These are phyloP conservation scores for Raphanus hybrid DNA, from an alignment of 441 rosid genomes.

Conservation along the genomic window DNA sequence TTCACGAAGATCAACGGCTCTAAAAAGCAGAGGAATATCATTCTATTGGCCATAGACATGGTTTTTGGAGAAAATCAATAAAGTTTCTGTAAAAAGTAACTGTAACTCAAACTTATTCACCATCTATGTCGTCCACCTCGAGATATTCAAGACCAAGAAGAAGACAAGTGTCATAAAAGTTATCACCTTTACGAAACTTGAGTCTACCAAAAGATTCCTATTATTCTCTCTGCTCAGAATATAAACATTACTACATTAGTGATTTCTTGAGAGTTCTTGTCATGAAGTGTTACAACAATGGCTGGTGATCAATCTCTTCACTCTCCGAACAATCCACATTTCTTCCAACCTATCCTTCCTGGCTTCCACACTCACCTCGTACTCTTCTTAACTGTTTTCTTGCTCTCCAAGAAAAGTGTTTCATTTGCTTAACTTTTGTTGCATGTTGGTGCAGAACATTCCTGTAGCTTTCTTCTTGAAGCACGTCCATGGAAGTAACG, in stretches of 20 bases:
- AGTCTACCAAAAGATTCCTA: slow-evolving; percentile 2
- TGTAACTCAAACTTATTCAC: slow-evolving; percentile 9
- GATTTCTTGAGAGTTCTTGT: neutral
- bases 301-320: slow-evolving; percentile 11
- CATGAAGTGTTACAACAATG: slow-evolving; percentile 28
- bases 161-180: slow-evolving; percentile 19
- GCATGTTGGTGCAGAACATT: slow-evolving; percentile 32
- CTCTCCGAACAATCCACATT: slow-evolving; percentile 30
- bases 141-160: slow-evolving; percentile 19
- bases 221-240: slow-evolving; percentile 3
- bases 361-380: slow-evolving; percentile 32
- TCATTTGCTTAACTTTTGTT: neutral
- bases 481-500: slow-evolving; percentile 28
- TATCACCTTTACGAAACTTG: slow-evolving; percentile 16
- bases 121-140: slow-evolving; percentile 1
- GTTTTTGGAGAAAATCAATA: neutral
- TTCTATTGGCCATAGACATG: slow-evolving; percentile 5
- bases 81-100: slow-evolving; percentile 4
- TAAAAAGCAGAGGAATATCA: slow-evolving; percentile 30
- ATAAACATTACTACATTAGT: slow-evolving; percentile 5
- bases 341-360: slow-evolving; percentile 37
- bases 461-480: slow-evolving; percentile 32
- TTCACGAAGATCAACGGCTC: slow-evolving; percentile 30
- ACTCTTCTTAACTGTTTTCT: slow-evolving; percentile 6
- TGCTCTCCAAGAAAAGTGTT: neutral